These are phyloP conservation scores for Botrytis fragariae DNA, from an alignment of 2,329 filamentous ascomycete genomes.

Conservation along the genomic window DNA sequence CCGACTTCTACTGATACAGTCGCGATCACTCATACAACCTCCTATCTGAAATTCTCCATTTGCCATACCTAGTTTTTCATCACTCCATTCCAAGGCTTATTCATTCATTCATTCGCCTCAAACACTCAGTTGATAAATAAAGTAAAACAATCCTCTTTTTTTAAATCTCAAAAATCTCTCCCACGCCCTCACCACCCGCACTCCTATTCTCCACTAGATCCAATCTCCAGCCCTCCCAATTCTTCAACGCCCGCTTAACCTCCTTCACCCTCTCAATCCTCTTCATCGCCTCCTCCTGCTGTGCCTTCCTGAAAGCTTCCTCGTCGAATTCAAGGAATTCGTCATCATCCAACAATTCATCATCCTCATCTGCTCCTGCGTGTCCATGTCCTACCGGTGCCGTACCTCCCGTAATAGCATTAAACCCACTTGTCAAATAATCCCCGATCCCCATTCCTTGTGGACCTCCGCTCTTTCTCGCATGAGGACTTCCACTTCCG, in stretches of 20 bases:
- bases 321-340: slow-evolving; percentile 63
- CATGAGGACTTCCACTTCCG: slow-evolving; percentile 39
- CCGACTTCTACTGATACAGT: background rate
- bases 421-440: slow-evolving; percentile 58
- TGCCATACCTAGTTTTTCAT: too few species aligned
- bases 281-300: slow-evolving; percentile 59
- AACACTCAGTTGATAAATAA: background rate
- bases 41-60: background rate
- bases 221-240: slow-evolving; percentile 66
- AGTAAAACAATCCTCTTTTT: background rate
- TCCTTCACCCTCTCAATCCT: slow-evolving; percentile 63
- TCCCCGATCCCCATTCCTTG: slow-evolving; percentile 57
- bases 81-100: background rate
- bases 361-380: slow-evolving; percentile 31
- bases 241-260: slow-evolving; percentile 61
- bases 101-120: background rate
- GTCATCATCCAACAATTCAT: slow-evolving; percentile 51
- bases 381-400: background rate
- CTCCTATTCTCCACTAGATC: slow-evolving; percentile 57
- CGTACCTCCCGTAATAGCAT: slow-evolving; percentile 52
- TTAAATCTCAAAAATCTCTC: slow-evolving; percentile 63
- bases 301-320: slow-evolving; percentile 61
- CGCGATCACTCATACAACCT: background rate
- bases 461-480: slow-evolving; percentile 43
- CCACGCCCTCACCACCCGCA: slow-evolving; percentile 54